Conservation (phyloP, 805 yeast genomes). For the Yamadazyma paraphyllophila region DNA sequence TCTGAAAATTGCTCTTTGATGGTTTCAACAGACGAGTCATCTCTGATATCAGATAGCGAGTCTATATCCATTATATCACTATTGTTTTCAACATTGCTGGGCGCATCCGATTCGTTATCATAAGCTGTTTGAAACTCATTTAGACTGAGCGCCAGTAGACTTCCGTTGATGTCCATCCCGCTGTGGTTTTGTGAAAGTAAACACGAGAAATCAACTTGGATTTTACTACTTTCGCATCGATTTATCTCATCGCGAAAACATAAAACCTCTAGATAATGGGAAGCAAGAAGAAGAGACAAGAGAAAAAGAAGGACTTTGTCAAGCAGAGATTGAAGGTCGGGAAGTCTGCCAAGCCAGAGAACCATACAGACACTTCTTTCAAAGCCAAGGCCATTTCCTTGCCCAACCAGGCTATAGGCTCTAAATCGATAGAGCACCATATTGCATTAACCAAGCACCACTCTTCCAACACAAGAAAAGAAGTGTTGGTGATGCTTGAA, state of each 20-base stretch:
- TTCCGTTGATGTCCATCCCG: conserved; percentile 13
- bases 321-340: conserved; percentile 87
- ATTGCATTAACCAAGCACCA: conserved; percentile 75
- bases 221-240: not conserved
- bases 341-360: conserved; percentile 69
- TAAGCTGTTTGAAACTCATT: conserved; percentile 6
- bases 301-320: conserved; percentile 70
- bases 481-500: conserved; percentile 56
- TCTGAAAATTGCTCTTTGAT: conserved; percentile 2
- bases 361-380: conserved; percentile 84
- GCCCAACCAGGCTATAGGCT: conserved; percentile 41
- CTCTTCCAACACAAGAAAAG: conserved; percentile 66
- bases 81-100: not conserved
- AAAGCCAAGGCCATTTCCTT: conserved; percentile 58
- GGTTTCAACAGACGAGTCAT: conserved; percentile 6
- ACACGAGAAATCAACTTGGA: not conserved
- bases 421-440: conserved; percentile 51
- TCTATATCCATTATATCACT: conserved; percentile 12
- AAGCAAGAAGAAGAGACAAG: conserved; percentile 58
- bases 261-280: conserved; percentile 3
- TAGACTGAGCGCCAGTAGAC: conserved; percentile 13
- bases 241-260: conserved; percentile 9
- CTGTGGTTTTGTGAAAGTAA: not conserved
- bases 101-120: conserved; percentile 1
- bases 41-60: not conserved